phyloP scores from a whole-genome alignment of 2,329 filamentous ascomycete genomes.

The Mycosphaerella sp. region DNA sequence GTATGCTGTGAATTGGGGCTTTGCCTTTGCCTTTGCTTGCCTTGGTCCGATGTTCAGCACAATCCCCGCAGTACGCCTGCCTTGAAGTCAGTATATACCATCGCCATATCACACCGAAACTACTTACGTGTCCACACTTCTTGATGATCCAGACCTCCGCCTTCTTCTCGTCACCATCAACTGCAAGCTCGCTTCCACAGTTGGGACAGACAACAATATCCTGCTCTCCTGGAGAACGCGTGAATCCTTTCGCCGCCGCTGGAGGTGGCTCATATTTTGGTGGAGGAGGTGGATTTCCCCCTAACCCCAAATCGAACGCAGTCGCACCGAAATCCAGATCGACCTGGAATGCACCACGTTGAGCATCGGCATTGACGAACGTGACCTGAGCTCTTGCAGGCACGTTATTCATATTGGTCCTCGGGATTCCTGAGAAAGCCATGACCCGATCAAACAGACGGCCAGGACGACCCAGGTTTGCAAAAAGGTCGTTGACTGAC shows the following conservation, averaged over 20 bases:
- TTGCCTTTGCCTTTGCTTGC: slow-evolving; percentile 21
- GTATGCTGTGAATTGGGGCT: slow-evolving; percentile 18
- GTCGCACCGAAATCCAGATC: slow-evolving; percentile 37
- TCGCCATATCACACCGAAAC: neutral
- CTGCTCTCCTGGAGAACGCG: slow-evolving; percentile 65
- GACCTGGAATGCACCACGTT: neutral
- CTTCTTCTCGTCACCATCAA: slow-evolving; percentile 61
- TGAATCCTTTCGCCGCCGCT: slow-evolving; percentile 70
- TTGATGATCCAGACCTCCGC: slow-evolving; percentile 91
- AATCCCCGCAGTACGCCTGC: slow-evolving; percentile 51
- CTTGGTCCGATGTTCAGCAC: slow-evolving; percentile 38
- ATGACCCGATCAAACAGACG: neutral
- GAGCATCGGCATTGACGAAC: neutral
- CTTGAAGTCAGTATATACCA: slow-evolving; percentile 7
- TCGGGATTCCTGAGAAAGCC: neutral
- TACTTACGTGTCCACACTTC: slow-evolving; percentile 79
- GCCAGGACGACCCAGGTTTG: slow-evolving; percentile 1
- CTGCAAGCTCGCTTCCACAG: slow-evolving; percentile 76
- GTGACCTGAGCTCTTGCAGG: slow-evolving; percentile 2
- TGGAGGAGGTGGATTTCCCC: slow-evolving; percentile 29
- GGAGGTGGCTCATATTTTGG: slow-evolving; percentile 57
- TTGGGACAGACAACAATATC: slow-evolving; percentile 75
- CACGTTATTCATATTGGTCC: neutral
- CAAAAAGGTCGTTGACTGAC: slow-evolving; percentile 7
- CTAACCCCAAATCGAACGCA: slow-evolving; percentile 41